These are phyloP conservation scores for Leccinum holopus DNA, from an alignment of 1,284 basidiomycete species.

Conservation along the genomic window DNA sequence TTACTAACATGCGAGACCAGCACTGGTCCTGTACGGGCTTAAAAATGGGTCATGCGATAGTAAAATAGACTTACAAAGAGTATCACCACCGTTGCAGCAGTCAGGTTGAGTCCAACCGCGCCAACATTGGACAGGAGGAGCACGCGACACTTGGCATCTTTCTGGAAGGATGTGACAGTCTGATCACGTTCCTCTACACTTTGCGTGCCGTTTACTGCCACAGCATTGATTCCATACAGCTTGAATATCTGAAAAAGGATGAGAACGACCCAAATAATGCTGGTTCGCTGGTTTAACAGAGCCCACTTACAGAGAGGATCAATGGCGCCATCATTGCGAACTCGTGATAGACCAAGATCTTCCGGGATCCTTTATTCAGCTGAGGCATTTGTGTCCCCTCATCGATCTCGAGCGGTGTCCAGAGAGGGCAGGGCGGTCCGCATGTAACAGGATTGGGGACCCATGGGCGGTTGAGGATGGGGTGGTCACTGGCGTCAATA, in stretches of 20 bases:
- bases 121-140: constrained; percentile 12
- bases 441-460: neutral
- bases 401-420: constrained; percentile 4
- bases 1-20: constrained; percentile 12
- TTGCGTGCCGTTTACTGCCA: constrained; percentile 11
- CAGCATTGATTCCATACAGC: constrained; percentile 4
- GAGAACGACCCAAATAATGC: neutral
- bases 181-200: neutral
- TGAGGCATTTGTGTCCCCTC: neutral
- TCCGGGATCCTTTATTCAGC: neutral
- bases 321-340: constrained; percentile 14
- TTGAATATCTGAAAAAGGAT: constrained; percentile 1
- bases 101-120: constrained; percentile 12
- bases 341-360: constrained; percentile 11
- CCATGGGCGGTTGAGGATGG: constrained; percentile 8
- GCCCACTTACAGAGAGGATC: constrained; percentile 6
- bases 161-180: constrained; percentile 2
- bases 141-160: neutral
- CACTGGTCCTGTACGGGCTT: constrained; percentile 9
- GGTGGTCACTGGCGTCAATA: neutral
- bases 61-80: constrained; percentile 8
- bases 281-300: too few relatives aligned
- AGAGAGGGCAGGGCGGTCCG: neutral
- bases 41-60: neutral
- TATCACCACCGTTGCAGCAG: constrained; percentile 11